Conservation (phyloP, 2,329 filamentous ascomycete species). For the Escovopsis weberi region DNA sequence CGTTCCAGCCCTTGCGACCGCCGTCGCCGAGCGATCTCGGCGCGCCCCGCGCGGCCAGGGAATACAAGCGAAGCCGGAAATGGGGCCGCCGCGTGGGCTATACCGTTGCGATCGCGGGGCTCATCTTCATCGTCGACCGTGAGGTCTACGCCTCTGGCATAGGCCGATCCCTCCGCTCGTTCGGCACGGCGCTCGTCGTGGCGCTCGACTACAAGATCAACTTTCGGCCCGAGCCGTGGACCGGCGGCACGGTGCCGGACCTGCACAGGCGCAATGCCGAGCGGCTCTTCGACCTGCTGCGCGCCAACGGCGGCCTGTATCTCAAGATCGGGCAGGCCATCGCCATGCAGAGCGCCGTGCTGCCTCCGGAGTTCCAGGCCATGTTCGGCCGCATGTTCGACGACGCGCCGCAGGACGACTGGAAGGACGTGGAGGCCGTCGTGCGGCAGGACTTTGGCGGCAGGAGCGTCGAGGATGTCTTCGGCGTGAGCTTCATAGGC, state of each 20-base stretch:
- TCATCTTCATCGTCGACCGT: conserved; percentile 54
- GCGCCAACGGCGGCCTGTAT: conserved; percentile 82
- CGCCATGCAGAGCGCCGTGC: conserved; percentile 89
- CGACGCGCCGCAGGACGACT: conserved; percentile 85
- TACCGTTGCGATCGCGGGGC: conserved; percentile 42
- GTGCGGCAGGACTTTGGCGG: conserved; percentile 82
- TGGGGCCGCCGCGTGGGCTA: conserved; percentile 64
- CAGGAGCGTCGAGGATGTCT: conserved; percentile 77
- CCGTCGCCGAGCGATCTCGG: conserved; percentile 70
- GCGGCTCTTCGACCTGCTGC: conserved; percentile 65
- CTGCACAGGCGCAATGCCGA: conserved; percentile 76
- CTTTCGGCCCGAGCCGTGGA: conserved; percentile 66
- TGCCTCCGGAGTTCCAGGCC: conserved; percentile 86
- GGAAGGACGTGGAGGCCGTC: conserved; percentile 73
- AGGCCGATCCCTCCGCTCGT: conserved; percentile 66
- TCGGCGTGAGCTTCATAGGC: conserved; percentile 70
- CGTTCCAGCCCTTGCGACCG: conserved; percentile 54
- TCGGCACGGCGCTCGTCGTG: conserved; percentile 62
- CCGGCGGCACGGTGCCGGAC: conserved; percentile 58
- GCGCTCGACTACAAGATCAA: conserved; percentile 95
- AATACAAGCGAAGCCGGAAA: conserved; percentile 55
- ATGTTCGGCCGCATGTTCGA: conserved; percentile 98
- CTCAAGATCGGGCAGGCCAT: conserved; percentile 97
- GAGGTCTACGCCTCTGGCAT: conserved; percentile 68
- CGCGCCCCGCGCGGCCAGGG: conserved; percentile 52